These are phyloP conservation scores for Mycena latifolia DNA, from an alignment of 768 basidiomycete species.

Conservation along the genomic window DNA sequence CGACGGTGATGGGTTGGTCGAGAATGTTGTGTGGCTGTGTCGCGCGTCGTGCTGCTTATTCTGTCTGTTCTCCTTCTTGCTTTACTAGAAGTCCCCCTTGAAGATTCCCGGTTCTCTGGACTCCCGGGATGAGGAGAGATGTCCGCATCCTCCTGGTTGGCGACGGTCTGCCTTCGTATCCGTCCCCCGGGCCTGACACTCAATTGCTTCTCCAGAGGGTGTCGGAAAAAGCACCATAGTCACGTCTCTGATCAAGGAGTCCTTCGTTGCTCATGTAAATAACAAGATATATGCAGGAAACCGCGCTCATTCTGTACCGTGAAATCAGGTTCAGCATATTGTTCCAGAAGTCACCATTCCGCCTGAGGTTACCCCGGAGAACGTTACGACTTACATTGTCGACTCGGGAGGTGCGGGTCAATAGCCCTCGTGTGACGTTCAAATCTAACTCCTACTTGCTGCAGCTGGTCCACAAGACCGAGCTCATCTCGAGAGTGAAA, in stretches of 20 bases:
- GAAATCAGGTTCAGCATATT: constrained; percentile 86
- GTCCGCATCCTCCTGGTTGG: constrained; percentile 95
- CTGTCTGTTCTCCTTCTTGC: too few species aligned
- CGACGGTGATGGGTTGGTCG: too few species aligned
- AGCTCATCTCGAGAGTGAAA: constrained; percentile 92
- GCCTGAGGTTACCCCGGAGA: constrained; percentile 96
- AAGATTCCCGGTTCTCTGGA: background rate
- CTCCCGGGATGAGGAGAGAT: constrained; percentile 81
- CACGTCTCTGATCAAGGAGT: constrained; percentile 96
- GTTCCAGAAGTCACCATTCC: constrained; percentile 99
- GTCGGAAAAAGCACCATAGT: constrained; percentile 99
- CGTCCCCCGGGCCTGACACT: constrained; percentile 17
- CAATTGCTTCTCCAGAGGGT: constrained; percentile 71
- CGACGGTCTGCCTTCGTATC: constrained; percentile 73
- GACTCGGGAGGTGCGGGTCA: constrained; percentile 90
- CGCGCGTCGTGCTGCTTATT: too few species aligned
- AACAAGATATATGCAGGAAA: constrained; percentile 39
- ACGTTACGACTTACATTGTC: constrained; percentile 97
- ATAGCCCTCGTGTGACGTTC: constrained; percentile 9
- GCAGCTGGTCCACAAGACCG: constrained; percentile 89
- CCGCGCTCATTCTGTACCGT: constrained; percentile 9
- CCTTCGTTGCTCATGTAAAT: constrained; percentile 87
- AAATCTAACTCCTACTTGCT: constrained; percentile 29
- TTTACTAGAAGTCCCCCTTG: too few species aligned
- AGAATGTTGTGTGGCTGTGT: too few species aligned